Evolutionary conservation across 2,329 filamentous ascomycete genomes (phyloP).

Genomic region (Aspergillus fumigatus): DNA sequence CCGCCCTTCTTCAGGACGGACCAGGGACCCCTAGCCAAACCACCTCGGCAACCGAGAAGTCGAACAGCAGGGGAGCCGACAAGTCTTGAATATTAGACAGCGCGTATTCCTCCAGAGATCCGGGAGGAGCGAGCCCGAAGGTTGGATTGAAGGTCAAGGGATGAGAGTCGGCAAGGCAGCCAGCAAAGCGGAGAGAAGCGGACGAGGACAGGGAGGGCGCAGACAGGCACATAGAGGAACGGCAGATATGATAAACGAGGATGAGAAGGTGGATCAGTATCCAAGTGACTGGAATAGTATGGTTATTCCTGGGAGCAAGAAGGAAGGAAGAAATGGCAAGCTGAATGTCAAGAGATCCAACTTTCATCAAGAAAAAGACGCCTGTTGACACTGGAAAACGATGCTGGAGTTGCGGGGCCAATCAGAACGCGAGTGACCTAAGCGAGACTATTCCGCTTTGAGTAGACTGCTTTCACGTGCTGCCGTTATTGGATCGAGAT

Average conservation of each 20-base stretch:
- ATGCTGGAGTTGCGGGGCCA: not conserved
- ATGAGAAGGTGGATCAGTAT: constrained; percentile 2
- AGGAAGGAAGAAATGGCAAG: constrained; percentile 2
- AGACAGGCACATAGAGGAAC: constrained; percentile 37
- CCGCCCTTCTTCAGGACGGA: constrained; percentile 51
- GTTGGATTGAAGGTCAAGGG: constrained; percentile 12
- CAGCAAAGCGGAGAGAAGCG: constrained; percentile 23
- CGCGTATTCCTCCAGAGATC: constrained; percentile 13
- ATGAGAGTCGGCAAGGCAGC: constrained; percentile 22
- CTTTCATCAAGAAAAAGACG: not conserved
- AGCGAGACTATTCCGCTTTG: constrained; percentile 5
- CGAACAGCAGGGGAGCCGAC: constrained; percentile 17
- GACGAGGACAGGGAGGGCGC: constrained; percentile 25
- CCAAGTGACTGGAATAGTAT: constrained; percentile 1
- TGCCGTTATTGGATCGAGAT: constrained; percentile 13
- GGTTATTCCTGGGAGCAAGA: constrained; percentile 1
- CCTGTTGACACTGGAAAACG: not conserved
- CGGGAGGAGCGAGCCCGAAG: constrained; percentile 7
- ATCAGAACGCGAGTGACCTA: not conserved
- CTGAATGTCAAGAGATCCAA: not conserved
- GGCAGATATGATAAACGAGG: not conserved
- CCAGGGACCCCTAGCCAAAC: constrained; percentile 45
- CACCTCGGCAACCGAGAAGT: constrained; percentile 29
- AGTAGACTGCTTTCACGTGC: constrained; percentile 14
- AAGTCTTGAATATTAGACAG: constrained; percentile 12